phyloP scores from a whole-genome alignment of 345 rosid genomes.

The Populus euphratica region DNA sequence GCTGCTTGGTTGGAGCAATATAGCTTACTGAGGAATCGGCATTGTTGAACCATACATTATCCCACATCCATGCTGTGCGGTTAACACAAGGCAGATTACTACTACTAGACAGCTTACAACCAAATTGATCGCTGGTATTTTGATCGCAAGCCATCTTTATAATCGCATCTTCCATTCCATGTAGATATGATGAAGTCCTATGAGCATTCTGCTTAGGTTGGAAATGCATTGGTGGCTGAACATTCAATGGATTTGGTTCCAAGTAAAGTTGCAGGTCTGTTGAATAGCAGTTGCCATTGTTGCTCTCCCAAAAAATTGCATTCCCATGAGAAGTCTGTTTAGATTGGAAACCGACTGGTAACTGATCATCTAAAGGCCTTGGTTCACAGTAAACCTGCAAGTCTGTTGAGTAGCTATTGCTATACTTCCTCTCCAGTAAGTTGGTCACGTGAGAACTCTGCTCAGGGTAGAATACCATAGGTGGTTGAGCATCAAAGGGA shows the following conservation, averaged over 20 bases:
- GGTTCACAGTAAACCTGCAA: not conserved
- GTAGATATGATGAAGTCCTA: not conserved
- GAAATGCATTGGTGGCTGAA: not conserved
- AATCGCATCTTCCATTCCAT: not conserved
- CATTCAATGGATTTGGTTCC: not conserved
- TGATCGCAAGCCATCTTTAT: not conserved
- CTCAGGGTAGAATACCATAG: not conserved
- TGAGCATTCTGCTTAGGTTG: not conserved
- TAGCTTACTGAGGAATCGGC: not conserved
- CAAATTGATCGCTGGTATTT: not conserved
- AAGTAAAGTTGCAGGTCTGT: not conserved
- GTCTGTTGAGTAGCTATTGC: not conserved
- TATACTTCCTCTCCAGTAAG: not conserved
- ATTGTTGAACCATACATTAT: not conserved
- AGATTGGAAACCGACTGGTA: too few species aligned
- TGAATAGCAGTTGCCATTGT: too few species aligned
- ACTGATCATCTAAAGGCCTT: too few species aligned
- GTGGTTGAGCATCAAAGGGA: not conserved
- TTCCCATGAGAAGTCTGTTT: too few species aligned
- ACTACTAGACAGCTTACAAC: not conserved
- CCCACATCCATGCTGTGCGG: not conserved
- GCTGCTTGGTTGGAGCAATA: not conserved
- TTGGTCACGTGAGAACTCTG: not conserved
- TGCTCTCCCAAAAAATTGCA: too few species aligned
- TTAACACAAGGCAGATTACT: not conserved